Evolutionary conservation across 2,329 filamentous ascomycete genomes (phyloP), one percentile per base, ranked within the genome.

Genomic region (Lasiodiplodia sp.): DNA sequence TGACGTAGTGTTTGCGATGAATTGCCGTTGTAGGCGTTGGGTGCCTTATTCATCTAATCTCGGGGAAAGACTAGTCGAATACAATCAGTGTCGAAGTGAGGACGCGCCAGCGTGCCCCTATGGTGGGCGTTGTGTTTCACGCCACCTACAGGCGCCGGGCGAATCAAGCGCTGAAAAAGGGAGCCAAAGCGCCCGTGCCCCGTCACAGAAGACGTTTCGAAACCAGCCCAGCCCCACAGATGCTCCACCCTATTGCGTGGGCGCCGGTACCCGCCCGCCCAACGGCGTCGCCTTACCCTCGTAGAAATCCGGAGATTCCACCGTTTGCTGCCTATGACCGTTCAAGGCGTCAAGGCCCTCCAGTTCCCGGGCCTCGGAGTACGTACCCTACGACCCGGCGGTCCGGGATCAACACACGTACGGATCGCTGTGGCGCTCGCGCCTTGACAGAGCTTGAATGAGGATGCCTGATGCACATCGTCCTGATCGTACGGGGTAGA

Each of bases 121-220:
- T 49, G 18, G 44, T 49, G 18, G 18, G 44, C 21, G 44, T 49
- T 34, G 31, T 34, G 31, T 34, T 31, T 53, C 51, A 23, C 53
- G 53, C 28, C 53, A 57, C 53, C n/a, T 2, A 11, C 7, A n/a
- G 51, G n/a, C 31, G 12, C 16, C 28, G 38, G 23, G 18, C 57
- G 16, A 60, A 60, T 60, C 21, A 47, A 10, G 38, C 31, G 55
- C 12, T 57, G 31, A n/a, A 57, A 21, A 57, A 34, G 55, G 55
- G 31, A 37, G 34, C 25, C 18, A 18, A 40, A 5, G n/a, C 25
- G 34, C n/a, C 34, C 34, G 55, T 58, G 55, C 37, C 34, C 3
- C 55, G 55, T 58, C 55, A 34, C 52, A 40, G 21, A 44, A 25
- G 34, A 16, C 28, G 57, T 60, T 60, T 47, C 57, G 57, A 60